These are phyloP conservation scores for Poterioochromonas sp. DNA, from an alignment of 352 stramenopile species.

Conservation along the genomic window DNA sequence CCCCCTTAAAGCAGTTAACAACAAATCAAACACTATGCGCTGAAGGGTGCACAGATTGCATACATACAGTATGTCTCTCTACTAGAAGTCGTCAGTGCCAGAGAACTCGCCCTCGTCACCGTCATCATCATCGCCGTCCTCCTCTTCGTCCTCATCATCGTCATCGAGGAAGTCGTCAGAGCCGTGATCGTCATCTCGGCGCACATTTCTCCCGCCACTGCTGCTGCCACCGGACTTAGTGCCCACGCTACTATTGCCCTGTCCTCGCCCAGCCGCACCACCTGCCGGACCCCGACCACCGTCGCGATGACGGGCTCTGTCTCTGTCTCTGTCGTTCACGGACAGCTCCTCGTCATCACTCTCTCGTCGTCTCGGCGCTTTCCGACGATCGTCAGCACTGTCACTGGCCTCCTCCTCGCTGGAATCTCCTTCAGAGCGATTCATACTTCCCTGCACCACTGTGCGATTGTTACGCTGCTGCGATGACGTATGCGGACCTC, in stretches of 20 bases:
- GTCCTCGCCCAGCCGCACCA: not conserved
- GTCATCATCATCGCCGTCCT: constrained; percentile 26
- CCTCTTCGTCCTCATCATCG: constrained; percentile 27
- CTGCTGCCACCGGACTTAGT: not conserved
- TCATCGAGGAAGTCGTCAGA: constrained; percentile 7
- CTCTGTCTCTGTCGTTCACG: not conserved
- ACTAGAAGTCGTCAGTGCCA: constrained; percentile 10
- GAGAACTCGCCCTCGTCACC: constrained; percentile 23
- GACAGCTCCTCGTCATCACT: constrained; percentile 29
- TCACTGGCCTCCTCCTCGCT: not conserved
- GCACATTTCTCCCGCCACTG: not conserved
- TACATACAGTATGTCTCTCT: no score
- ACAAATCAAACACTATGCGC: no score
- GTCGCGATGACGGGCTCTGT: not conserved
- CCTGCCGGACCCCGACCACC: not conserved
- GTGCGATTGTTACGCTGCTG: not conserved
- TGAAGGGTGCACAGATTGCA: no score
- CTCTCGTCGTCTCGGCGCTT: not conserved
- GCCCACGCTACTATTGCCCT: not conserved
- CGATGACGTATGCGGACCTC: not conserved
- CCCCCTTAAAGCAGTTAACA: no score
- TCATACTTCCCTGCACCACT: not conserved
- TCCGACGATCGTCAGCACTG: not conserved
- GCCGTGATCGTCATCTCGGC: not conserved
- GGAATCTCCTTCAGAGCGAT: not conserved